Base-by-base conservation (phyloP, 2,329 filamentous ascomycete genomes). In the Diaporthe destruens region DNA sequence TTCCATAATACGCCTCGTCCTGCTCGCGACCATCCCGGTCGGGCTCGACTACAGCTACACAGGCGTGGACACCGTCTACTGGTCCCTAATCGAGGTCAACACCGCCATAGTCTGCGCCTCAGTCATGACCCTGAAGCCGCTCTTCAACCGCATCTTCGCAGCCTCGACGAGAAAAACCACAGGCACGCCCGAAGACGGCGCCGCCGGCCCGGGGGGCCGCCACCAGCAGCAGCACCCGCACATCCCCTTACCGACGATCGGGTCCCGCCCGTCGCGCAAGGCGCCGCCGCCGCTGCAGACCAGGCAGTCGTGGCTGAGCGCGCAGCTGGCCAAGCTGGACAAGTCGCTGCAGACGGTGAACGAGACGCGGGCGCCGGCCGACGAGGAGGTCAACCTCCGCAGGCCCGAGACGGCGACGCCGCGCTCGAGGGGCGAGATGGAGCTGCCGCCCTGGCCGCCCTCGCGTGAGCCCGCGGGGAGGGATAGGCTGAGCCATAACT, bases 1-100 rank as follows among this genome's bases (percentile, higher is more conserved):
- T 1, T 80, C 78, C 12, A 75, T 78, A 57, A 55, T 79, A 59
- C 74, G 75, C 9, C 72, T 79, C 4, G 73, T 76, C 12, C 68
- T 74, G 42, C 71, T 79, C n/a, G 56, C 74, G 36, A 67, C 55
- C 39, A 69, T 63, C n/a, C 49, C 36, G 32, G n/a, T 34, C 34
- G 42, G 72, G 20, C n/a, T 39, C 8, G 79, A 80, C 36, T 56
- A 70, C 25, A 77, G 76, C 3, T 77, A 72, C 73, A 74, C 78
- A 25, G 65, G 73, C 23, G 68, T 75, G 0, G 66, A 70, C 34
- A 76, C 78, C 2, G 75, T 76, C 8, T 73, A 76, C 65, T 80
- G 78, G 79, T 76, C 78, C 2, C 67, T 72, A 11, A 74, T 78
- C 66, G 78, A 80, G 39, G 51, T 77, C n/a, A 78, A 80, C 70